Conservation (phyloP, 257 asterid species). For the Oldenlandia corymbosa region DNA sequence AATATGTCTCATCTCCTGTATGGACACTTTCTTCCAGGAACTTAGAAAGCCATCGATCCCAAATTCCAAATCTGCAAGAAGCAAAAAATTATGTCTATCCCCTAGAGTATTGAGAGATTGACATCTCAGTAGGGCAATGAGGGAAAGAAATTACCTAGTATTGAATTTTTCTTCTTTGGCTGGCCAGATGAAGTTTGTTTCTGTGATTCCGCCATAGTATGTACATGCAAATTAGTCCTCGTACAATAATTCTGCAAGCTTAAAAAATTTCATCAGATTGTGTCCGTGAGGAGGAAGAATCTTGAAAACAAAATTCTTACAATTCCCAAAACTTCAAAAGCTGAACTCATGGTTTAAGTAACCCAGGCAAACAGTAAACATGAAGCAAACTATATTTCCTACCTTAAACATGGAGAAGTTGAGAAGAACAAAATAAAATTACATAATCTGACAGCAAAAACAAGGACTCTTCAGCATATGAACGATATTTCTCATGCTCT, state of each 20-base stretch:
- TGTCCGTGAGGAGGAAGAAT: neutral
- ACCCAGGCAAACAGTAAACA: neutral
- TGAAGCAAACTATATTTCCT: neutral
- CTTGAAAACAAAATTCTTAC: neutral
- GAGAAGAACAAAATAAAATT: neutral
- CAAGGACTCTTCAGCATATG: neutral
- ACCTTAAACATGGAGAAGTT: neutral
- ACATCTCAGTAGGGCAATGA: too few species aligned
- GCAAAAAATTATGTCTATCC: conserved; percentile 5
- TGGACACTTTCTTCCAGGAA: conserved; percentile 73
- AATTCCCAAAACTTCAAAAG: neutral
- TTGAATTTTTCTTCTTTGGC: conserved; percentile 42
- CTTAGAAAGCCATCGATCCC: conserved; percentile 63
- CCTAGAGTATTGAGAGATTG: too few species aligned
- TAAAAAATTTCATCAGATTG: neutral
- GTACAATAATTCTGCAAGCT: conserved; percentile 25
- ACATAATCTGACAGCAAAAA: neutral
- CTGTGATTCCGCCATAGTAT: conserved; percentile 61
- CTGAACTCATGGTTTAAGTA: neutral
- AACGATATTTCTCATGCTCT: too few species aligned
- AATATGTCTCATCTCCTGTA: conserved; percentile 55
- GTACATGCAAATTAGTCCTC: conserved; percentile 10
- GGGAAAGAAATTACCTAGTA: conserved; percentile 56
- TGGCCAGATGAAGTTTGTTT: conserved; percentile 41
- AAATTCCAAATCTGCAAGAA: conserved; percentile 63